Conservation (phyloP, 441 rosid genomes). For the California macrophylla region DNA sequence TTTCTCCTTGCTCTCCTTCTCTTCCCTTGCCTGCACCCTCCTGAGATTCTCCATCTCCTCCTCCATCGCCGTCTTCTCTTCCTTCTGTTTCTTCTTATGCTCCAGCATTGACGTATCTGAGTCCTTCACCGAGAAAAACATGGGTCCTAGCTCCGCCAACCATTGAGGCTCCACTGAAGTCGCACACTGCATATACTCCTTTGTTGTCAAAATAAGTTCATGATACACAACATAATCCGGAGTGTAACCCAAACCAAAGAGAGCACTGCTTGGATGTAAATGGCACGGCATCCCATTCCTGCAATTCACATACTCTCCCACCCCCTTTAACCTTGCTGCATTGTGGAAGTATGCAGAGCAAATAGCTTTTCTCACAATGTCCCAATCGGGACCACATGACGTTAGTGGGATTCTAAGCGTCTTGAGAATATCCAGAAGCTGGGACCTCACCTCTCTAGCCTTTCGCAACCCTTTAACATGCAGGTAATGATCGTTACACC, state of each 20-base stretch:
- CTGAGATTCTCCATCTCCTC: slow-evolving; percentile 87
- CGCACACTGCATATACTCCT: slow-evolving; percentile 96
- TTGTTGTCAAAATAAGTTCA: slow-evolving; percentile 70
- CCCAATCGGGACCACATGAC: slow-evolving; percentile 72
- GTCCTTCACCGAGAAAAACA: slow-evolving; percentile 91
- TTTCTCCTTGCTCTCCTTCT: slow-evolving; percentile 39
- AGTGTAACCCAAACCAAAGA: slow-evolving; percentile 73
- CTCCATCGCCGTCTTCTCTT: slow-evolving; percentile 90
- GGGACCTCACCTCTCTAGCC: slow-evolving; percentile 90
- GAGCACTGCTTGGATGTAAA: slow-evolving; percentile 89
- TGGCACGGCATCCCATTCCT: slow-evolving; percentile 92
- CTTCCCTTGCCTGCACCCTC: slow-evolving; percentile 57
- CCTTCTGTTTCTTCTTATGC: slow-evolving; percentile 84
- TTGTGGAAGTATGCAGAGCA: slow-evolving; percentile 96
- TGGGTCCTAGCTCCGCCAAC: slow-evolving; percentile 89
- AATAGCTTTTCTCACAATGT: slow-evolving; percentile 66
- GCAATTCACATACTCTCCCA: slow-evolving; percentile 80
- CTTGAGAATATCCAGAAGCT: slow-evolving; percentile 85
- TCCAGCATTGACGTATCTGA: slow-evolving; percentile 78
- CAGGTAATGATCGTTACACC: slow-evolving; percentile 81
- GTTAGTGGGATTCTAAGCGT: slow-evolving; percentile 68
- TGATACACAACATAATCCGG: slow-evolving; percentile 90
- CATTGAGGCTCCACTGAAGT: slow-evolving; percentile 91
- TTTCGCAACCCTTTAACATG: slow-evolving; percentile 81
- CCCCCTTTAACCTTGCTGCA: slow-evolving; percentile 77